Conservation (phyloP, 1,284 basidiomycete genomes). For the Irpex sp. region DNA sequence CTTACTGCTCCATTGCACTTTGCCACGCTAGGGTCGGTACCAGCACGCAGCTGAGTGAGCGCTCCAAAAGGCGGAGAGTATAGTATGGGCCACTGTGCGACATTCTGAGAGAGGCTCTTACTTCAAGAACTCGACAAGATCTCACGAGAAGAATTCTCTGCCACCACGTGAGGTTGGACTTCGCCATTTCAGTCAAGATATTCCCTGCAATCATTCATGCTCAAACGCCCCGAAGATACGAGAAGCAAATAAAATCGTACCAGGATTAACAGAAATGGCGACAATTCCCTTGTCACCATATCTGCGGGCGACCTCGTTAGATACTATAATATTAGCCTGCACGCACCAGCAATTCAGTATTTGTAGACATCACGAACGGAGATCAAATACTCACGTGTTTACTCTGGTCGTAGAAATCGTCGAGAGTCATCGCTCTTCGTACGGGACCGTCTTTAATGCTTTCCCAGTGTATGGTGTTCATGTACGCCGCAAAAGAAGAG, state of each 20-base stretch:
- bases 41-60: constrained; percentile 10
- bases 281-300: constrained; percentile 17
- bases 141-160: too few species aligned
- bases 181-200: neutral
- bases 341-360: neutral
- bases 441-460: constrained; percentile 17
- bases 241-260: neutral
- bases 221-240: neutral
- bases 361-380: too few species aligned
- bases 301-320: constrained; percentile 26
- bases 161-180: neutral
- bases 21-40: constrained; percentile 7
- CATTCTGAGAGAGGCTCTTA: too few species aligned
- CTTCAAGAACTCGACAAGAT: too few species aligned
- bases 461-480: constrained; percentile 12
- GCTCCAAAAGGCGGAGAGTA: constrained; percentile 7
- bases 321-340: constrained; percentile 29
- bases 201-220: too few species aligned
- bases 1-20: constrained; percentile 1
- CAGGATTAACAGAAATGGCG: constrained; percentile 15
- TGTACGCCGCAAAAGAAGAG: constrained; percentile 32
- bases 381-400: constrained; percentile 30
- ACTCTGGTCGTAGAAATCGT: constrained; percentile 33
- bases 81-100: constrained; percentile 10
- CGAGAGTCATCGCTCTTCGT: constrained; percentile 17